Conservation (phyloP, 2,329 filamentous ascomycete species). For the Neurospora sp. region DNA sequence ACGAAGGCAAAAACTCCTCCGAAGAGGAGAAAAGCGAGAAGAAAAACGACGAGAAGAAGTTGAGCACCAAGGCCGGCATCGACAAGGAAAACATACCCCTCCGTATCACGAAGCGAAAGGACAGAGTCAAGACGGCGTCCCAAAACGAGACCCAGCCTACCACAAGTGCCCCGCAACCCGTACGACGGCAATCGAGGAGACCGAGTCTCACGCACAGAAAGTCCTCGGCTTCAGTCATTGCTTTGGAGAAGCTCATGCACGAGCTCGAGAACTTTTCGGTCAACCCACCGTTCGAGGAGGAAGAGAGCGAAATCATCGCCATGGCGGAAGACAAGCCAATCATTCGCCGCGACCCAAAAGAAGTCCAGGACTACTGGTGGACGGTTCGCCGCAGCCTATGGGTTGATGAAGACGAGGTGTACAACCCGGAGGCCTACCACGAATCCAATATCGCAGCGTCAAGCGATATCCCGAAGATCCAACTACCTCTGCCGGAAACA, state of each 20-base stretch:
- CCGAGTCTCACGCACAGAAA: not conserved
- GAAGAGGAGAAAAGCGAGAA: not conserved
- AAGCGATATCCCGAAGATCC: not conserved
- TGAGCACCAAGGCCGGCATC: not conserved
- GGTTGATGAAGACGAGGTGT: slow-evolving; percentile 13
- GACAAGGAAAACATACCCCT: not conserved
- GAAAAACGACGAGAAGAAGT: not conserved
- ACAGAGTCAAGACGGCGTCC: not conserved
- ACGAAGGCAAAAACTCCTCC: not conserved
- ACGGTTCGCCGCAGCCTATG: slow-evolving; percentile 8
- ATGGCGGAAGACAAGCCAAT: not conserved
- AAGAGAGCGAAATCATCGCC: not conserved
- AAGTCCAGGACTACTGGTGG: slow-evolving; percentile 10
- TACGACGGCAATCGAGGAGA: not conserved
- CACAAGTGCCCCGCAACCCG: not conserved
- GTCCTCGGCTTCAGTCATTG: not conserved
- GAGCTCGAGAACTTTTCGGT: not conserved
- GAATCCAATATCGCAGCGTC: not conserved
- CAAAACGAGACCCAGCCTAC: not conserved
- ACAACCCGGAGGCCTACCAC: not conserved
- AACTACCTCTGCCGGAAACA: not conserved
- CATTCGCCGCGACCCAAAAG: slow-evolving; percentile 1
- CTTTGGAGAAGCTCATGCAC: slow-evolving; percentile 1
- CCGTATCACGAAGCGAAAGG: not conserved
- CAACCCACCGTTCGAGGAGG: not conserved